Evolutionary conservation across 495 filamentous ascomycete species (phyloP).

Genomic region (Poronia punctata): DNA sequence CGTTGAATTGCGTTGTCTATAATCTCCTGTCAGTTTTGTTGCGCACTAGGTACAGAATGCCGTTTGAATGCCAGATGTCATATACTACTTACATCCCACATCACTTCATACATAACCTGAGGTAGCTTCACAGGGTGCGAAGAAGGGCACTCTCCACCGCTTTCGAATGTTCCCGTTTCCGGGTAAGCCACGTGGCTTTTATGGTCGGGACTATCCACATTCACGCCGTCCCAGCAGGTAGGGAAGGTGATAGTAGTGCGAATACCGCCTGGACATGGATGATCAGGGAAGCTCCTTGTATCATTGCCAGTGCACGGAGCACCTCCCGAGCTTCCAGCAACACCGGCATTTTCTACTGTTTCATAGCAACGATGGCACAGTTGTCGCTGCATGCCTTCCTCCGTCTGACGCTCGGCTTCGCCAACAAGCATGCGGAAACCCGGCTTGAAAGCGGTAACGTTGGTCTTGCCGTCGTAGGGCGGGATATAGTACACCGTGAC

Average conservation of each 20-base stretch:
- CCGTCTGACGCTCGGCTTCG: conserved; percentile 28
- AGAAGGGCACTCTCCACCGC: conserved; percentile 23
- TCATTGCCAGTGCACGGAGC: conserved; percentile 22
- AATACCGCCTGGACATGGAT: conserved; percentile 22
- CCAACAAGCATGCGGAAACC: conserved; percentile 39
- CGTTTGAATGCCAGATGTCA: neutral
- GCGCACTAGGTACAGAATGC: too few species aligned
- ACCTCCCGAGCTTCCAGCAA: conserved; percentile 13
- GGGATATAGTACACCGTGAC: conserved; percentile 40
- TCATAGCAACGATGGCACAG: conserved; percentile 24
- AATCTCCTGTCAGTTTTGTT: neutral
- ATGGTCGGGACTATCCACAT: conserved; percentile 34
- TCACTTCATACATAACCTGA: conserved; percentile 36
- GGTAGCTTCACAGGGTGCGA: conserved; percentile 31
- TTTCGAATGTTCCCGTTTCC: conserved; percentile 23
- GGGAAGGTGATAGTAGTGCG: conserved; percentile 35
- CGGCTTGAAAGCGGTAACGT: conserved; percentile 33
- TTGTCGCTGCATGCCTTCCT: conserved; percentile 20
- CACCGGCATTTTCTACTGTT: conserved; percentile 13
- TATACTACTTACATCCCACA: conserved; percentile 31
- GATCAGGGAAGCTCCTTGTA: conserved; percentile 16
- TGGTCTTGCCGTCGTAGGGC: conserved; percentile 28
- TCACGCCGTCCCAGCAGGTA: conserved; percentile 35
- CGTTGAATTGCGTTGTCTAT: conserved; percentile 32
- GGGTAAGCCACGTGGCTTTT: conserved; percentile 32